These are phyloP conservation scores for Cyclotella atomus DNA, from an alignment of 108 stramenopile species.

Conservation along the genomic window DNA sequence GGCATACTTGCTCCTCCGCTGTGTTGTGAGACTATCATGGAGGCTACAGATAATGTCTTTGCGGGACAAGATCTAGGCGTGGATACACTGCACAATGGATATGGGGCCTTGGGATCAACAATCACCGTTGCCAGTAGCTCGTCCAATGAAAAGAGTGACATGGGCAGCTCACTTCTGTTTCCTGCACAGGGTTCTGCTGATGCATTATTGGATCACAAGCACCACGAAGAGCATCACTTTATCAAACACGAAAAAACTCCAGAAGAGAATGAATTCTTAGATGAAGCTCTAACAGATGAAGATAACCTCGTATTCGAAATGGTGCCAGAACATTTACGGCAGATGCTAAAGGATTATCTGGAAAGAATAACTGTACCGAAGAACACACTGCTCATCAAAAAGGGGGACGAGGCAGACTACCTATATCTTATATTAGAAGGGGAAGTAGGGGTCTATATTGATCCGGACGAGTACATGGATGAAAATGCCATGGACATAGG, in stretches of 20 bases:
- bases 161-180: neutral
- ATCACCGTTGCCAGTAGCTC: neutral
- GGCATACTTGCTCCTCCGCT: constrained; percentile 19
- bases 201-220: too few species aligned
- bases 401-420: constrained; percentile 36
- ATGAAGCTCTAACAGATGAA: constrained; percentile 31
- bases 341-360: constrained; percentile 30
- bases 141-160: constrained; percentile 5
- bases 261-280: constrained; percentile 40
- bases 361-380: constrained; percentile 34
- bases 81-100: constrained; percentile 17
- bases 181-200: too few species aligned
- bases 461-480: constrained; percentile 40
- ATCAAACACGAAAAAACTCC: constrained; percentile 19
- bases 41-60: constrained; percentile 41
- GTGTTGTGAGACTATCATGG: constrained; percentile 22
- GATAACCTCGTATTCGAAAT: constrained; percentile 46
- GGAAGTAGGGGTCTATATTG: constrained; percentile 41
- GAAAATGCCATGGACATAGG: constrained; percentile 39
- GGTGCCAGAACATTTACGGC: constrained; percentile 24
- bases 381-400: constrained; percentile 29
- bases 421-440: constrained; percentile 36
- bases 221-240: neutral
- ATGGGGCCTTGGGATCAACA: neutral
- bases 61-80: constrained; percentile 36